Conservation (phyloP, 371 early-diverging fungal genomes). For the Actinomucor elegans region DNA sequence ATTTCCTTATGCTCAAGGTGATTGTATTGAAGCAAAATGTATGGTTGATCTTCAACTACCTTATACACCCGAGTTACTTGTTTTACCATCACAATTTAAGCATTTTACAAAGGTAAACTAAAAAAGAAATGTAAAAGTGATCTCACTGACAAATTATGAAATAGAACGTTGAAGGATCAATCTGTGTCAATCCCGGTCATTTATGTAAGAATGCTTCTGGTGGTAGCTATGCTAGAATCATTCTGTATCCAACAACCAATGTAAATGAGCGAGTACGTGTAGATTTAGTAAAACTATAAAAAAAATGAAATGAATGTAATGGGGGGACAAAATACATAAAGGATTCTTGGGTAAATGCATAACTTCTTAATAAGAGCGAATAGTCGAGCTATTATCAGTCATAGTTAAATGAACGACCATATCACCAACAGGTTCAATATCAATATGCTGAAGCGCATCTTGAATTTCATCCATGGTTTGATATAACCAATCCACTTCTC, state of each 20-base stretch:
- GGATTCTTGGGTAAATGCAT: too few species aligned
- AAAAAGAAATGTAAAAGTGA: too few species aligned
- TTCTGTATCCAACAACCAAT: constrained; percentile 55
- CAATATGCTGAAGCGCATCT: constrained; percentile 41
- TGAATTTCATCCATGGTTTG: constrained; percentile 47
- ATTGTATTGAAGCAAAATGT: constrained; percentile 55
- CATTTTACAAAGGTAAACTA: constrained; percentile 63
- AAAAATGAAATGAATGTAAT: not conserved
- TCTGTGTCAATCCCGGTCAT: constrained; percentile 83
- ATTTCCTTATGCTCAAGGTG: constrained; percentile 64
- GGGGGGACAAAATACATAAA: too few species aligned
- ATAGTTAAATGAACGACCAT: constrained; percentile 52
- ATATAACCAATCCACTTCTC: constrained; percentile 35
- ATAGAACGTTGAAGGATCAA: constrained; percentile 56
- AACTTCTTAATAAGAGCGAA: constrained; percentile 16
- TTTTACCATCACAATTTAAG: constrained; percentile 71
- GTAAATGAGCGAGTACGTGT: constrained; percentile 52
- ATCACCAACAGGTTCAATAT: constrained; percentile 46
- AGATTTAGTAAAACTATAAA: constrained; percentile 62
- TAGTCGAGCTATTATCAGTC: constrained; percentile 19
- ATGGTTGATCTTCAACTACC: constrained; percentile 48
- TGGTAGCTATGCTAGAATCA: constrained; percentile 79
- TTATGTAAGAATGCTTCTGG: constrained; percentile 60
- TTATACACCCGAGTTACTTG: constrained; percentile 77
- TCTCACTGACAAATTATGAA: not conserved